Conservation (phyloP, 345 rosid genomes). For the Populus euphratica region DNA sequence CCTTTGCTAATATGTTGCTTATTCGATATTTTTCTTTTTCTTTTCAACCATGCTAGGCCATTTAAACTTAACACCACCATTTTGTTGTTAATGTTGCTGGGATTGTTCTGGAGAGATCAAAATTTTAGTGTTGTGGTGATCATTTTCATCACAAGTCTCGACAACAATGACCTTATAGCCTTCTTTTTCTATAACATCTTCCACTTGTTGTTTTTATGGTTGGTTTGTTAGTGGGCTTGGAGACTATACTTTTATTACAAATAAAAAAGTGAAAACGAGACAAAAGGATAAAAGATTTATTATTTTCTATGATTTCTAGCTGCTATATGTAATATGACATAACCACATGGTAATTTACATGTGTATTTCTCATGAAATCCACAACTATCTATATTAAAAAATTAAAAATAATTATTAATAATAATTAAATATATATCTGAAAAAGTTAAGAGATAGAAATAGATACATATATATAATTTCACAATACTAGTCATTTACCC, state of each 20-base stretch:
- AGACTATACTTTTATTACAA: constrained; percentile 59
- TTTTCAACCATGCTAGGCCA: background rate
- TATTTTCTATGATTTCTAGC: constrained; percentile 25
- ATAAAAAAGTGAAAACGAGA: constrained; percentile 47
- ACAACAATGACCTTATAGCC: constrained; percentile 67
- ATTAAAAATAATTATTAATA: too few species aligned
- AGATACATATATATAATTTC: too few species aligned
- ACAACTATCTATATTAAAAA: too few species aligned
- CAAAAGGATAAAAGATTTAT: constrained; percentile 50
- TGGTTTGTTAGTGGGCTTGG: constrained; percentile 26
- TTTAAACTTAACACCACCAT: background rate
- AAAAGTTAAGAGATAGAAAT: too few species aligned
- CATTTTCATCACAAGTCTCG: constrained; percentile 53
- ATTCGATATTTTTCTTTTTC: constrained; percentile 23
- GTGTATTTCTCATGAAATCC: too few species aligned
- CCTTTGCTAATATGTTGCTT: constrained; percentile 29
- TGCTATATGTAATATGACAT: too few species aligned
- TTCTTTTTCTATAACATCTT: constrained; percentile 53
- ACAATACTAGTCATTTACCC: too few species aligned
- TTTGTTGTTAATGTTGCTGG: background rate
- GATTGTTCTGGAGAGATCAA: constrained; percentile 41
- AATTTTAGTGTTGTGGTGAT: constrained; percentile 58
- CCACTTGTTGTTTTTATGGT: constrained; percentile 1
- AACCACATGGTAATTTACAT: too few species aligned
- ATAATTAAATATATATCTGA: too few species aligned